Percentiles rank a stretch among this genome's conserved stretches.
phyloP scores from a whole-genome alignment of 257 asterid genomes.

The Anisodus acutangulus region DNA sequence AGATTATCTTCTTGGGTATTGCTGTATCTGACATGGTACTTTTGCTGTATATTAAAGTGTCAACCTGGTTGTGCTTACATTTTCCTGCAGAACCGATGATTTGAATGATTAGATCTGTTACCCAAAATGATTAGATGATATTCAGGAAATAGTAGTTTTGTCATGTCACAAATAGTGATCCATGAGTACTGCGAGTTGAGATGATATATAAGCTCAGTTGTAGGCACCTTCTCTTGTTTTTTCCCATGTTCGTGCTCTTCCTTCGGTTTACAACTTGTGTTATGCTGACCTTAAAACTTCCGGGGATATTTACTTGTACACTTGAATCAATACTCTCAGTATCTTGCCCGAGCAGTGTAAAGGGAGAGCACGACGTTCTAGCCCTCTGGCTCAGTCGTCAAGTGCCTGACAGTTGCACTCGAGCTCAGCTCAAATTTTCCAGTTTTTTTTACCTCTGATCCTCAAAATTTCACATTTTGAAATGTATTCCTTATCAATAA shows the following conservation, averaged over 20 bases:
- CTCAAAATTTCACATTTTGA: not conserved
- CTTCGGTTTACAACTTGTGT: not conserved
- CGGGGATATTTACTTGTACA: not conserved
- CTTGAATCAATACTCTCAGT: not conserved
- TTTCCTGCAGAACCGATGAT: not conserved
- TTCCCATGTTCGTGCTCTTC: not conserved
- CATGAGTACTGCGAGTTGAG: not conserved
- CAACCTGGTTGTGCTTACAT: not conserved
- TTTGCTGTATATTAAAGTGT: conserved; percentile 32
- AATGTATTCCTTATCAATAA: not conserved
- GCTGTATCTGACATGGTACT: not conserved
- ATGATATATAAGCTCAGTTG: not conserved
- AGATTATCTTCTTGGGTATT: not conserved
- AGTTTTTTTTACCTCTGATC: not conserved
- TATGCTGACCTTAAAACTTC: not conserved
- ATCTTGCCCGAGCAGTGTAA: not conserved
- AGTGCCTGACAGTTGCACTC: not conserved
- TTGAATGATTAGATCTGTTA: not conserved
- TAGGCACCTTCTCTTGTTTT: not conserved
- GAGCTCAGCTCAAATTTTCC: not conserved
- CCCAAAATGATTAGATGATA: not conserved
- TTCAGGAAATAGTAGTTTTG: not conserved
- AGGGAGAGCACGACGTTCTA: not conserved
- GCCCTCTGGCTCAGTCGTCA: not conserved
- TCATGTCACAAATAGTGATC: not conserved